Evolutionary conservation across 441 rosid genomes (phyloP), one percentile per base, ranked within the genome.

Genomic region (Pelargonium australe): DNA sequence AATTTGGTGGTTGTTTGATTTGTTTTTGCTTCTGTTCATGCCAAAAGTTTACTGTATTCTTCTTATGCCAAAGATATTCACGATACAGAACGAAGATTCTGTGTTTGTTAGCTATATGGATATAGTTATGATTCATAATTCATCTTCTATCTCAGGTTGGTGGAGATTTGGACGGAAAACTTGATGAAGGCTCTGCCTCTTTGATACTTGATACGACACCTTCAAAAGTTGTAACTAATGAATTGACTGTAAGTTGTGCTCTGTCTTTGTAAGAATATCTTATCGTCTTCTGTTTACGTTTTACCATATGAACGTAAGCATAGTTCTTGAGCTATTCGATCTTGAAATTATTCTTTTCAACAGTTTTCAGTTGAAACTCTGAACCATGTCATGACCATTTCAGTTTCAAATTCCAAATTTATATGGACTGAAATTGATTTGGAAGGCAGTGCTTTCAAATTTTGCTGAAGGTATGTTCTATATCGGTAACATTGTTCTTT

Each of bases 141-240:
- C 53, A 44, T 67, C 72, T 76, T 69, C 73, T 57, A 47, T 88
- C 68, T 79, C 88, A 95, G 96, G 74, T 78, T 60, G 91, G 89
- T 74, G 95, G 78, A 64, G 87, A 85, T 72, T 74, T 84, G 79
- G 96, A 92, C 73, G 96, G 96, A 73, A 90, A 86, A 78, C 81
- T 92, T 72, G 99, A 95, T 78, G 97, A 92, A 82, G 94, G 85
- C 71, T 76, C 96, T 81, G 96, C 96, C 72, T 82, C 87, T 84
- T 85, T 89, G 82, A 86, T 91, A 76, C 88, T 91, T 70, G 99
- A 95, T 85, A 83, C 88, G 60, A 85, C 85, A 80, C 97, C 99
- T 69, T 95, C 99, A 7, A 95, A 90, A 91, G 99, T 95, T 77
- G 85, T 90, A 71, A 87, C 97, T 2, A 86, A 78, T 79, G 99